Evolutionary conservation across 2,329 filamentous ascomycete genomes (phyloP).

Genomic region (Basipetospora chlamydospora): DNA sequence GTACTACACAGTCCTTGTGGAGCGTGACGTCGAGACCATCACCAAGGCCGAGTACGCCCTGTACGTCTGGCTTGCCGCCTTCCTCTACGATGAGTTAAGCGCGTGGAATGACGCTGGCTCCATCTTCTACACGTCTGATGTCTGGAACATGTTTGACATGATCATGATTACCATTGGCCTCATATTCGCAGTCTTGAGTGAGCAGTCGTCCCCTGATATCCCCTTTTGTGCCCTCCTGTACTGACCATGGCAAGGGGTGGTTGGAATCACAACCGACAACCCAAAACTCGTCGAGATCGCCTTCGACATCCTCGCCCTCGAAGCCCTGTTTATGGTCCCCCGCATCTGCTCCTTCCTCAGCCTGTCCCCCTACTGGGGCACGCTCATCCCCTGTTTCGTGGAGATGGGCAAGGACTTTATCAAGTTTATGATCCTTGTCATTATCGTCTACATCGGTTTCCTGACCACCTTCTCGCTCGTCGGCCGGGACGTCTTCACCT

Average conservation of each 20-base stretch:
- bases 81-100: constrained; percentile 75
- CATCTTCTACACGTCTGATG: constrained; percentile 70
- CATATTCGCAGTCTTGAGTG: constrained; percentile 57
- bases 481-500: constrained; percentile 52
- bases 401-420: constrained; percentile 91
- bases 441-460: constrained; percentile 77
- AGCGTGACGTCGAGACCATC: constrained; percentile 51
- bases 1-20: constrained; percentile 76
- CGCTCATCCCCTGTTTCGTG: constrained; percentile 75
- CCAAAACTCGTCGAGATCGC: constrained; percentile 56
- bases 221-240: background rate
- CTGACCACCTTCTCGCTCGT: constrained; percentile 73
- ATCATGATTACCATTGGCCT: constrained; percentile 61
- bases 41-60: constrained; percentile 57
- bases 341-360: constrained; percentile 78
- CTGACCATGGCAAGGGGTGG: constrained; percentile 32
- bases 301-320: constrained; percentile 79
- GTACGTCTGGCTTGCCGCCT: constrained; percentile 76
- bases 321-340: constrained; percentile 81
- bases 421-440: constrained; percentile 67
- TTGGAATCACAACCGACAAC: constrained; percentile 49
- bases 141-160: constrained; percentile 65
- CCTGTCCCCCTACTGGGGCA: constrained; percentile 81
- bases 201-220: constrained; percentile 20
- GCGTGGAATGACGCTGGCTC: constrained; percentile 78